Evolutionary conservation across 2,329 filamentous ascomycete species (phyloP).

Genomic region (Verticillium albo-atrum): DNA sequence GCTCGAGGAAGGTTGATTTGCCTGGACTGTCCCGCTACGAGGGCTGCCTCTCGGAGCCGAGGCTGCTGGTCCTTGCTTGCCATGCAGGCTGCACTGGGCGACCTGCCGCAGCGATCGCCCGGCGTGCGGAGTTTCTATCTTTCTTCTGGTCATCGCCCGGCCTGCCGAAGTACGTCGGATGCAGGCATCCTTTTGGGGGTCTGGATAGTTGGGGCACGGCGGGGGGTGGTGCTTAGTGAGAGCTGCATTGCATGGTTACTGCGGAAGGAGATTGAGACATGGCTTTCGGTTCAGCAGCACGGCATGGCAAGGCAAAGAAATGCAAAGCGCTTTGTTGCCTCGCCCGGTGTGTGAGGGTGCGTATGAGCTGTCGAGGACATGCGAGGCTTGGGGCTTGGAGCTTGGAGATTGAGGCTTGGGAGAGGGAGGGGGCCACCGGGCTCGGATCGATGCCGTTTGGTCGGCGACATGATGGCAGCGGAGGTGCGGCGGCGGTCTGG

Average conservation of each 20-base stretch:
- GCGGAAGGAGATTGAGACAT: not conserved
- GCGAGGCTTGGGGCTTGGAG: not conserved
- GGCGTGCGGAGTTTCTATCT: not conserved
- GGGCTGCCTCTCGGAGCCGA: not conserved
- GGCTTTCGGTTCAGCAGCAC: not conserved
- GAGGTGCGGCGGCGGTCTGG: no score
- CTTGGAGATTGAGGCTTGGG: no score
- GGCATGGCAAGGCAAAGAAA: not conserved
- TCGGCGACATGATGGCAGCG: not conserved
- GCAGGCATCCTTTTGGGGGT: not conserved
- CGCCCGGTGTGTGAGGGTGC: not conserved
- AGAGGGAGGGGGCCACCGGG: not conserved
- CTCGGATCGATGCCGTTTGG: not conserved
- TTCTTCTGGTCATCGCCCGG: not conserved
- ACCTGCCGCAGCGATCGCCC: not conserved
- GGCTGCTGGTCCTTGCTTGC: not conserved
- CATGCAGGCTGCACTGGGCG: not conserved
- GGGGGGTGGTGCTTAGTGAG: not conserved
- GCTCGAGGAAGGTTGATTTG: not conserved
- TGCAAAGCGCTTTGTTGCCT: not conserved
- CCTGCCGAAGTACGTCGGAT: not conserved
- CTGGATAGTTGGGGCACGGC: not conserved
- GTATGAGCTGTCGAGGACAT: not conserved
- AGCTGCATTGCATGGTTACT: not conserved
- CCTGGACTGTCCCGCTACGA: not conserved